phyloP scores from a whole-genome alignment of 139 green algal genomes.

The Astrephomene gubernaculifera region DNA sequence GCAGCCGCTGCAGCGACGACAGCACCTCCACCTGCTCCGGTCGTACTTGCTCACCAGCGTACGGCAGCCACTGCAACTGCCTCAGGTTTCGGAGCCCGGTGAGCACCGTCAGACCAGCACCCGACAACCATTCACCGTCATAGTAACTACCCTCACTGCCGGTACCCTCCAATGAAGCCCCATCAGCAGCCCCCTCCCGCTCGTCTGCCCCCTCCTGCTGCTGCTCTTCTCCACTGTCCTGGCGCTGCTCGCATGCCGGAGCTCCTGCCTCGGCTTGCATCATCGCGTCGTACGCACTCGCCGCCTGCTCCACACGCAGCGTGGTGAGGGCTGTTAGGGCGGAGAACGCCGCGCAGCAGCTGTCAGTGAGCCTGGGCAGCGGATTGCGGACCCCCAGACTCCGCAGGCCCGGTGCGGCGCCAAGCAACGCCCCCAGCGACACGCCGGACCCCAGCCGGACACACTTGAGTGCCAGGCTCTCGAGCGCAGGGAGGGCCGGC shows the following conservation, averaged over 20 bases:
- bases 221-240: background rate
- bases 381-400: slow-evolving; percentile 30
- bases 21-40: slow-evolving; percentile 16
- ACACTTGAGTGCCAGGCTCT: slow-evolving; percentile 17
- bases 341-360: background rate
- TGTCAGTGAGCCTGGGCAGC: slow-evolving; percentile 6
- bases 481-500: background rate
- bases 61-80: slow-evolving; percentile 32
- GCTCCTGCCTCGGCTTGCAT: background rate
- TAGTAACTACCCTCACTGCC: background rate
- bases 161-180: no score
- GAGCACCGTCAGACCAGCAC: background rate
- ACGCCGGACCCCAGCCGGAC: slow-evolving; percentile 2
- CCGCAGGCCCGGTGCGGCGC: background rate
- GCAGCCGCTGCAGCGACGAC: slow-evolving; percentile 28
- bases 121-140: background rate
- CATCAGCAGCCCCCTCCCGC: background rate
- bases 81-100: background rate
- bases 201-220: background rate
- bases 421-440: background rate
- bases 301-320: slow-evolving; percentile 37
- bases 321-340: slow-evolving; percentile 23
- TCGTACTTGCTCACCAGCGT: background rate
- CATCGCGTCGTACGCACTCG: background rate
- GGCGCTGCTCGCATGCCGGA: background rate